Evolutionary conservation across 2,329 filamentous ascomycete genomes (phyloP).

Genomic region (Acrocalymma vagum): DNA sequence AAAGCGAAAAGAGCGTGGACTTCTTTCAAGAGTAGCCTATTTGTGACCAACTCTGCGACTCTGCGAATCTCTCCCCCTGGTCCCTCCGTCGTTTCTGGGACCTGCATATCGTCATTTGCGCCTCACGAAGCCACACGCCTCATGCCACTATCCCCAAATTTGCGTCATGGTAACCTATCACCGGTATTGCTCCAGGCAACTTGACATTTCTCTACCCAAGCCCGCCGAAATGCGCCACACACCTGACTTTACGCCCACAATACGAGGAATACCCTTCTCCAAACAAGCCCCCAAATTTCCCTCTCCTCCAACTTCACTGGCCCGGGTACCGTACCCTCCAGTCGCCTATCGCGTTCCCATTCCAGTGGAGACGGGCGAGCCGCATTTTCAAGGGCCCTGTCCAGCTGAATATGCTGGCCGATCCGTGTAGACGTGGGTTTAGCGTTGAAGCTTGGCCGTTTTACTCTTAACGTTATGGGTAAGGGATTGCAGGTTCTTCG

Average conservation of each 20-base stretch:
- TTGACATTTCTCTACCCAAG: constrained; percentile 9
- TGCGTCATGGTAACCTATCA: constrained; percentile 2
- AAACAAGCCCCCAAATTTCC: constrained; percentile 25
- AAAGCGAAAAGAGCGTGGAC: constrained; percentile 28
- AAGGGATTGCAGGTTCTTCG: constrained; percentile 18
- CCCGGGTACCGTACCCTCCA: constrained; percentile 8
- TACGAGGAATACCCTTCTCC: constrained; percentile 19
- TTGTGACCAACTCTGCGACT: too few relatives aligned
- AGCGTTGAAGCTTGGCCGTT: constrained; percentile 15
- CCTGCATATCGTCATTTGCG: constrained; percentile 8
- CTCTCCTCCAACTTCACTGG: too few relatives aligned
- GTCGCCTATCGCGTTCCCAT: constrained; percentile 14
- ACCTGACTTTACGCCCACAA: constrained; percentile 20
- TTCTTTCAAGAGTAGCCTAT: too few relatives aligned
- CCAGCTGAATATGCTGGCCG: constrained; percentile 16
- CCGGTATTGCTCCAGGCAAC: constrained; percentile 6
- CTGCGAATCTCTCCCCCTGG: too few relatives aligned
- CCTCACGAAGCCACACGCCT: constrained; percentile 11
- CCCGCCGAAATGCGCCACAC: constrained; percentile 16
- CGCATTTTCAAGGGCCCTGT: constrained; percentile 13
- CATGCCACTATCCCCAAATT: constrained; percentile 8
- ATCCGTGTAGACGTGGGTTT: constrained; percentile 22
- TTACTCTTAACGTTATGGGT: constrained; percentile 18
- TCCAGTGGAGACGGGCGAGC: constrained; percentile 9
- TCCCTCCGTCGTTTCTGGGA: constrained; percentile 10